Conservation (phyloP, 495 filamentous ascomycete species). For the Achaetomiella virescens region DNA sequence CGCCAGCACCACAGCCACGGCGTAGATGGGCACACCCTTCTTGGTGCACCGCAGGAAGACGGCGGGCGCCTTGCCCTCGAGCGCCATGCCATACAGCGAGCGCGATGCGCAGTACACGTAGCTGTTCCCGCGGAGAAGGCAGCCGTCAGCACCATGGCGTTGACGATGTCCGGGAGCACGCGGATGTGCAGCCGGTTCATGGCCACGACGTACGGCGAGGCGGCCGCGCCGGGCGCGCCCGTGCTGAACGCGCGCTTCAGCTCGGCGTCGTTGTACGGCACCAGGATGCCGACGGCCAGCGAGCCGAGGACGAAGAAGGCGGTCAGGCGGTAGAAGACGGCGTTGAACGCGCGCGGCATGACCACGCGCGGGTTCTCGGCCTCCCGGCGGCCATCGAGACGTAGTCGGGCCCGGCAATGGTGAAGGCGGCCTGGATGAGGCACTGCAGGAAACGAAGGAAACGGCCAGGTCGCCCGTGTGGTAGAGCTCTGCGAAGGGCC, state of each 20-base stretch:
- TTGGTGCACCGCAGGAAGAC: slow-evolving; percentile 58
- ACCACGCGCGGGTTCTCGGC: slow-evolving; percentile 60
- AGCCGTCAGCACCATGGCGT: slow-evolving; percentile 67
- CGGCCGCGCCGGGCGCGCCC: slow-evolving; percentile 53
- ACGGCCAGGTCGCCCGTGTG: slow-evolving; percentile 55
- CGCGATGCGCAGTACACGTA: slow-evolving; percentile 79
- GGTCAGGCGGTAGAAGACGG: slow-evolving; percentile 68
- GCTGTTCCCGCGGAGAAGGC: slow-evolving; percentile 82
- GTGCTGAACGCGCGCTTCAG: slow-evolving; percentile 49
- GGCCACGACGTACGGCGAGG: slow-evolving; percentile 82
- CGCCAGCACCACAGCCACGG: slow-evolving; percentile 53
- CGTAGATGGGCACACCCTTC: slow-evolving; percentile 56
- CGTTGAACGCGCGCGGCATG: slow-evolving; percentile 67
- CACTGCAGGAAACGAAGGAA: slow-evolving; percentile 67
- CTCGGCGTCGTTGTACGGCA: slow-evolving; percentile 51
- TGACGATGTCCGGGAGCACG: slow-evolving; percentile 70
- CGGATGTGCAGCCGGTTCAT: slow-evolving; percentile 68
- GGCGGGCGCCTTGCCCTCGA: slow-evolving; percentile 59
- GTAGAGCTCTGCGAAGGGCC: slow-evolving; percentile 60
- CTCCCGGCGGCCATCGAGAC: slow-evolving; percentile 74
- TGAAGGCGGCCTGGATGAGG: slow-evolving; percentile 72
- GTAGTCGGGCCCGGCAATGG: slow-evolving; percentile 76
- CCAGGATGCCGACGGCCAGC: slow-evolving; percentile 61
- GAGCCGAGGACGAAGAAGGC: slow-evolving; percentile 70
- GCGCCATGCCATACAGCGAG: slow-evolving; percentile 65